Conservation (phyloP, 164 flowering plant genomes). For the Berberis vulgaris region DNA sequence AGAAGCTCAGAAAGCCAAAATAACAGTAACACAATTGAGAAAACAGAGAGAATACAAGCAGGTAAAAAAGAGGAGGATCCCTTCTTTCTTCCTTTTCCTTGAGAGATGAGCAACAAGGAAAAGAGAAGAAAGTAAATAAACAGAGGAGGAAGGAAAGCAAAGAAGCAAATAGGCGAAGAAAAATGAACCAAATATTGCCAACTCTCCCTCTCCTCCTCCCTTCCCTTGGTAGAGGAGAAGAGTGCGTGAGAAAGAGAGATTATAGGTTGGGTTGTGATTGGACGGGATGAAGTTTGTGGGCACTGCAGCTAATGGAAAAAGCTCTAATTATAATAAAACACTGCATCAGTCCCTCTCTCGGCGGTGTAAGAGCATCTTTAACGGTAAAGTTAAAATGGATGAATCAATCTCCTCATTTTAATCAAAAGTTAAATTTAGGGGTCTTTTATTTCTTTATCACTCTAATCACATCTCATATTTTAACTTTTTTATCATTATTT, state of each 20-base stretch:
- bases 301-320: slow-evolving; percentile 12
- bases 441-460: too few species aligned
- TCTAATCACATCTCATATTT: too few species aligned
- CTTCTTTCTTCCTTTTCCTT: slow-evolving; percentile 14
- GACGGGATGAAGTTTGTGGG: slow-evolving; percentile 17
- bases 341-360: too few species aligned
- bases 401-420: too few species aligned
- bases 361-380: too few species aligned
- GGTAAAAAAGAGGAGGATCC: slow-evolving; percentile 11
- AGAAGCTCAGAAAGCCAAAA: slow-evolving; percentile 10
- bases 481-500: too few species aligned
- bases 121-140: background rate
- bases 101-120: slow-evolving; percentile 24
- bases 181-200: slow-evolving; percentile 13
- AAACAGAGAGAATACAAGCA: slow-evolving; percentile 16
- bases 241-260: slow-evolving; percentile 3
- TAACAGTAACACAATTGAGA: slow-evolving; percentile 17
- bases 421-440: too few species aligned
- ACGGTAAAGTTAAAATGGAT: too few species aligned
- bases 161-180: slow-evolving; percentile 2
- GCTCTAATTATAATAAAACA: background rate
- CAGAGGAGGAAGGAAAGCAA: too few species aligned
- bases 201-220: background rate
- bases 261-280: slow-evolving; percentile 17
- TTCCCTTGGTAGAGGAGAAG: background rate